Evolutionary conservation across 2,329 filamentous ascomycete genomes (phyloP).

Genomic region (Fusarium citri): DNA sequence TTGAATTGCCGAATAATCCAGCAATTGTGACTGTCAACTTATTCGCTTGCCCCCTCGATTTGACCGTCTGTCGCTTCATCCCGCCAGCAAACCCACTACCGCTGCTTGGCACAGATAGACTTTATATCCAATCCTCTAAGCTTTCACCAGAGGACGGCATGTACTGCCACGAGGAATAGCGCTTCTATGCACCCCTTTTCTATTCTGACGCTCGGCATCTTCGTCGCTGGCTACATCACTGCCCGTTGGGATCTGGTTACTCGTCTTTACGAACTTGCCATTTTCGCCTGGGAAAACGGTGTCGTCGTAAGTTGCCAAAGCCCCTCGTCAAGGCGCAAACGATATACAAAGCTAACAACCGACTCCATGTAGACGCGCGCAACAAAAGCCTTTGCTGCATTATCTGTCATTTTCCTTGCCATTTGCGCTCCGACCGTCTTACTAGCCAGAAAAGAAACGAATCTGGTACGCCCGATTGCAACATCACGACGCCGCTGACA

Average conservation of each 20-base stretch:
- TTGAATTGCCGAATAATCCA: neutral
- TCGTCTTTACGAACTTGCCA: constrained; percentile 93
- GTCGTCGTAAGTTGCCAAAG: constrained; percentile 77
- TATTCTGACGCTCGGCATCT: constrained; percentile 93
- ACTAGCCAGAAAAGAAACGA: constrained; percentile 82
- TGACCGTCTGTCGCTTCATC: constrained; percentile 19
- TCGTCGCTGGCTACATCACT: constrained; percentile 99
- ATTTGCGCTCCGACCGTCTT: constrained; percentile 86
- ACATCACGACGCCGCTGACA: constrained; percentile 34
- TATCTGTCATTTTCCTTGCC: constrained; percentile 86
- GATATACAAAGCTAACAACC: constrained; percentile 7
- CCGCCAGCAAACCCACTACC: constrained; percentile 37
- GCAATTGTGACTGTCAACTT: neutral
- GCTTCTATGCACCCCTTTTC: constrained; percentile 97
- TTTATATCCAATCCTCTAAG: constrained; percentile 26
- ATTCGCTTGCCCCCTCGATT: neutral
- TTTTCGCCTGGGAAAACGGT: constrained; percentile 98
- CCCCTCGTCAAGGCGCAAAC: constrained; percentile 2
- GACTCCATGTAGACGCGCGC: constrained; percentile 75
- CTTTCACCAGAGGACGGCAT: constrained; percentile 52
- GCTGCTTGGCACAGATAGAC: constrained; percentile 40
- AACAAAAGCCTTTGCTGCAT: constrained; percentile 83
- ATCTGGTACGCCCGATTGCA: constrained; percentile 70
- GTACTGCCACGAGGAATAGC: constrained; percentile 56
- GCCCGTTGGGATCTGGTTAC: constrained; percentile 99